Evolutionary conservation across 345 rosid species (phyloP), one percentile per base, ranked within the genome.

Genomic region (Ceriops tagal): DNA sequence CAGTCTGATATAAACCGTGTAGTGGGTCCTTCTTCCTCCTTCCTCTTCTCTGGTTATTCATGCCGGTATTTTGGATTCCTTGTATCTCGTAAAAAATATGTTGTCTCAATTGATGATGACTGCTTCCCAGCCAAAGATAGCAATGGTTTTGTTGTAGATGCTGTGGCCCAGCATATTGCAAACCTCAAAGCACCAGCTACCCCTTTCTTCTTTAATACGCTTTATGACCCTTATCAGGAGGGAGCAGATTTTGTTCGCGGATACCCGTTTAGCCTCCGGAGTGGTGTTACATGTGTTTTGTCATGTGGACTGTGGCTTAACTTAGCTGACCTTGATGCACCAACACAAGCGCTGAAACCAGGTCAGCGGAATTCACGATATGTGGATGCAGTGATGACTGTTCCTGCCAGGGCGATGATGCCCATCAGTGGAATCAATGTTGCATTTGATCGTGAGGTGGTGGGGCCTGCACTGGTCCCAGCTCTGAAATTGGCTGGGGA

Each of bases 161-260:
- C 86, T 73, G 88, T 87, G 63, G 82, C 85, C 60, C 96, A 88
- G 83, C 99, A 93, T 66, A 74, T 93, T 37, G 59, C 32, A 22
- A 93, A 93, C 81, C 87, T 93, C 21, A 53, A 79, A 35, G 78
- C 81, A 26, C 97, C 98, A 11, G 98, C 98, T 32, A 93, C 96
- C 0, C 98, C 98, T n/a, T 88, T 85, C 79, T 93, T 91, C 85
- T 93, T 93, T 77, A 93, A 93, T 61, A 93, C 98, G 11, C 88
- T 93, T 58, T 93, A 91, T 15, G 98, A 93, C 68, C 97, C 98
- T 66, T 91, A 62, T 46, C 62, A 85, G 1, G 77, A 89, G 65
- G 98, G 98, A 73, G 87, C 91, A 4, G 98, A 93, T 83, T 93
- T 91, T 64, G 98, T 93, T 37, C 97, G 98, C 65, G 98, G 98